Conservation (phyloP, 306 rosid genomes). For the Fragaria vesca region DNA sequence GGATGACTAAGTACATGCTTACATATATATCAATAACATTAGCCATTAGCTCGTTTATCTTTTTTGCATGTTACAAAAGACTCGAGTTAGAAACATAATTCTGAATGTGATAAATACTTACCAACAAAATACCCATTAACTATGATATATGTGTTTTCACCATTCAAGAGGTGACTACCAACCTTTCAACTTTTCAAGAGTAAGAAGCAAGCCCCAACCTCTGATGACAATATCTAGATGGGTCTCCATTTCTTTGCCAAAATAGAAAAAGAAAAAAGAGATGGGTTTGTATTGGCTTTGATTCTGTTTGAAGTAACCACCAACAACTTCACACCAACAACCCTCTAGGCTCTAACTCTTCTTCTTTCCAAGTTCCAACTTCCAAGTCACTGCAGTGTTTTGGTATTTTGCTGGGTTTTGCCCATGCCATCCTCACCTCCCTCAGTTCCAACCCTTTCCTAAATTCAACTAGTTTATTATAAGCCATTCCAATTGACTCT, state of each 20-base stretch:
- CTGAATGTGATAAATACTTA: neutral
- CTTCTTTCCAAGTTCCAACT: neutral
- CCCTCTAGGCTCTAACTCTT: neutral
- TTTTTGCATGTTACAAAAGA: neutral
- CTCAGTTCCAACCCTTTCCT: neutral
- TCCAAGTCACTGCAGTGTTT: neutral
- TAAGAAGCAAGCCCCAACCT: neutral
- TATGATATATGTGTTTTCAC: neutral
- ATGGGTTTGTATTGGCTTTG: neutral
- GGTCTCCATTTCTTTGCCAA: neutral
- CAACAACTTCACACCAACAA: neutral
- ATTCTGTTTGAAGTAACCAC: neutral
- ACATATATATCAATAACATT: neutral
- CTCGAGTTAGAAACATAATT: neutral
- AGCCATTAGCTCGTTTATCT: neutral
- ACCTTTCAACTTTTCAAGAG: neutral
- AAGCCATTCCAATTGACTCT: neutral
- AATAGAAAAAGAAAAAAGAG: neutral
- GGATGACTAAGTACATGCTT: neutral
- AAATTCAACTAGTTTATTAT: neutral
- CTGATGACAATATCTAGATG: neutral
- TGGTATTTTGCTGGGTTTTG: neutral
- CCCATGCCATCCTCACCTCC: neutral
- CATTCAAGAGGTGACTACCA: neutral
- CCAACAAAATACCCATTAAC: neutral